Base-by-base conservation (phyloP, 305 asterid species). In the Fraxinus greggii region DNA sequence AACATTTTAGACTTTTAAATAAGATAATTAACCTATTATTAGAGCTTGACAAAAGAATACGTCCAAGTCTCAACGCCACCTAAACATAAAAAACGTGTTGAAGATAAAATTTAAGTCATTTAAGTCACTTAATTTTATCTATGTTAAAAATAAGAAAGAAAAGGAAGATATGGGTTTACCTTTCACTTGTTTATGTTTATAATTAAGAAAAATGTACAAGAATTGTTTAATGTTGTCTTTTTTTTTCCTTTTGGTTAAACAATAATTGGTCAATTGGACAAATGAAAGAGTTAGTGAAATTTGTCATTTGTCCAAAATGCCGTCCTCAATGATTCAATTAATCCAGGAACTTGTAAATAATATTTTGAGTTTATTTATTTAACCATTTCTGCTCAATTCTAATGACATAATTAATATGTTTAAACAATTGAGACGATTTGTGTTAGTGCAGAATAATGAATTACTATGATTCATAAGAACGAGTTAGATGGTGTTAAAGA, bases 241-340 rank as follows among this genome's bases (percentile, higher is more conserved):
- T 33, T 36, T 38, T 38, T 10, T 67, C 3, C 0, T 1, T 67
- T 67, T 67, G 35, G 21, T 28, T 3, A 67, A 67, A 67, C 36
- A 26, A 67, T 67, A 5, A 67, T 67, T 26, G 23, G 3, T 28
- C 36, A 67, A 67, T 28, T 67, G 3, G 74, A 67, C 38, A 67
- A 67, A 67, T 29, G 78, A 45, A 79, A 79, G 33, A 69, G 70
- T 45, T 10, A 0, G 13, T 79, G 26, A 61, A 79, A 69, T 42
- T 29, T 42, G 77, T 79, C 24, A 45, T 42, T 29, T 69, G 70
- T 69, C 24, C 48, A 79, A 79, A 26, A 17, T 40, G 78, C 82
- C 78, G 77, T 31, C 78, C 82, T 9, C 17, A 15, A 65, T 69
- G 13, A 7, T 65, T 15, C 35, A 31, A 33, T 59, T 6, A 28